phyloP scores from a whole-genome alignment of 73 alveolate genomes.

The Tetrahymena elliotti region DNA sequence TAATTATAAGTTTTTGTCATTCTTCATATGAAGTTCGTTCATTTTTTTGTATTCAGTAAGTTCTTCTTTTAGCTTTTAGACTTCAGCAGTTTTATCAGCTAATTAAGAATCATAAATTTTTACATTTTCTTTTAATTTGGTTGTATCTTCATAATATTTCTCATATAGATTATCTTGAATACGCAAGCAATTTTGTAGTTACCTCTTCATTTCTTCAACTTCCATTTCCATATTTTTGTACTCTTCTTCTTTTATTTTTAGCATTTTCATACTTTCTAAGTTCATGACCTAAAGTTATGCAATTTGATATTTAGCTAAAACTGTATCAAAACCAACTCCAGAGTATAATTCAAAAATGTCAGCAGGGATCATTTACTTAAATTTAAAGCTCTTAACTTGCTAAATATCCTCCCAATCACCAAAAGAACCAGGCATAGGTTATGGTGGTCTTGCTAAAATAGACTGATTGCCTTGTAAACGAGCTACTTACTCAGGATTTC shows the following conservation, averaged over 20 bases:
- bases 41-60: not conserved
- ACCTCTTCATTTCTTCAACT: constrained; percentile 36
- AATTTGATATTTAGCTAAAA: constrained; percentile 44
- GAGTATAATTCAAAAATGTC: constrained; percentile 47
- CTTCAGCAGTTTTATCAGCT: not conserved
- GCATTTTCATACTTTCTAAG: constrained; percentile 48
- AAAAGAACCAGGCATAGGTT: constrained; percentile 29
- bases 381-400: constrained; percentile 59
- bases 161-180: constrained; percentile 68
- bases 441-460: constrained; percentile 15
- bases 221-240: constrained; percentile 24
- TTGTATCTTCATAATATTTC: constrained; percentile 46
- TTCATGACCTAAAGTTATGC: constrained; percentile 58
- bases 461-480: not conserved
- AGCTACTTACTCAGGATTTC: not conserved
- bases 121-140: constrained; percentile 24
- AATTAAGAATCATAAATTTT: not conserved
- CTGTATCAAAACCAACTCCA: constrained; percentile 49
- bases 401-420: constrained; percentile 48
- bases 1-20: not conserved
- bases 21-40: not conserved
- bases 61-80: not conserved
- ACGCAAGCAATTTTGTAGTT: constrained; percentile 46
- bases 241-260: constrained; percentile 54
- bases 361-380: constrained; percentile 44